phyloP scores from a whole-genome alignment of 2,329 filamentous ascomycete genomes.

The Aspergillus hortae region DNA sequence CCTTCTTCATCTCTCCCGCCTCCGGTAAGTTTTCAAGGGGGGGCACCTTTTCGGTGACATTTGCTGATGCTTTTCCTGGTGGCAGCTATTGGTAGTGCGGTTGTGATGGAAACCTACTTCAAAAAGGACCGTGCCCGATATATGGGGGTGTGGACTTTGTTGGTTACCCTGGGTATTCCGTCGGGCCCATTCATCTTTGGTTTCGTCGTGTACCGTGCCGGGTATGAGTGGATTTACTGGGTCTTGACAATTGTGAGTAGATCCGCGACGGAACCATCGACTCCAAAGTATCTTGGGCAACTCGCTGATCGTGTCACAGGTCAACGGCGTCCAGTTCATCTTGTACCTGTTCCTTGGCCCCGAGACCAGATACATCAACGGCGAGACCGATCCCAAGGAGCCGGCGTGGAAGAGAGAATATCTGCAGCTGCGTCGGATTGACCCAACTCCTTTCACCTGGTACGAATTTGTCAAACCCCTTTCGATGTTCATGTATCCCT shows the following conservation, averaged over 20 bases:
- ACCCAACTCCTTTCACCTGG: conserved; percentile 47
- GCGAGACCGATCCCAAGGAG: conserved; percentile 22
- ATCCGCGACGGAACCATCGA: conserved; percentile 3
- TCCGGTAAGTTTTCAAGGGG: conserved; percentile 18
- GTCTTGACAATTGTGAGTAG: conserved; percentile 52
- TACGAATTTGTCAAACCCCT: conserved; percentile 54
- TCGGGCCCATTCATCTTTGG: conserved; percentile 37
- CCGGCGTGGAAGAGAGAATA: conserved; percentile 44
- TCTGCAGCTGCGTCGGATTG: conserved; percentile 49
- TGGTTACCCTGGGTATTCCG: conserved; percentile 50
- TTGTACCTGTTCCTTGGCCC: conserved; percentile 54
- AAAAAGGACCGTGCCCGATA: conserved; percentile 52
- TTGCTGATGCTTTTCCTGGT: conserved; percentile 1
- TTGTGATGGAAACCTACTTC: conserved; percentile 58
- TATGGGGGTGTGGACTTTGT: conserved; percentile 56
- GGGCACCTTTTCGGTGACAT: no score
- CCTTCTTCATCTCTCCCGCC: conserved; percentile 56
- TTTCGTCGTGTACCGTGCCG: conserved; percentile 50
- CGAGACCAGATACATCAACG: conserved; percentile 52
- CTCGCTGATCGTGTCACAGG: conserved; percentile 31
- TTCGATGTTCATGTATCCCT: conserved; percentile 44
- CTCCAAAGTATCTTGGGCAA: neutral
- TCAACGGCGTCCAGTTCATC: conserved; percentile 55
- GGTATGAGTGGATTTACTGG: conserved; percentile 60
- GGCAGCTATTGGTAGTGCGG: conserved; percentile 52